phyloP scores from a whole-genome alignment of 345 rosid genomes.

The Diplotaxis tenuifolia region DNA sequence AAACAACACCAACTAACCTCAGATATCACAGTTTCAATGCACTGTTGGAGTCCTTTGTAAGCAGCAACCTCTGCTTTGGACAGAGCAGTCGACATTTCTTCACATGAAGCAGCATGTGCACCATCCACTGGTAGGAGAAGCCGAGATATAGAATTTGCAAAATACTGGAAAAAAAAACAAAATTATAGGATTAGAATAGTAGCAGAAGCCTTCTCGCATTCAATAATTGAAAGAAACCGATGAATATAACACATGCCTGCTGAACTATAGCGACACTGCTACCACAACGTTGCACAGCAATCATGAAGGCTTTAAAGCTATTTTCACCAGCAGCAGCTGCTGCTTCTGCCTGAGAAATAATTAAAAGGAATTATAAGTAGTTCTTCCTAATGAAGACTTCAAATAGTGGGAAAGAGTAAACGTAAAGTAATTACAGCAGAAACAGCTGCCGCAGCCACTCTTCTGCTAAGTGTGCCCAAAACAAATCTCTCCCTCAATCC shows the following conservation, averaged over 20 bases:
- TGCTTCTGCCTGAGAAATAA: constrained; percentile 84
- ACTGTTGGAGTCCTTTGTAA: constrained; percentile 96
- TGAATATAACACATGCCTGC: constrained; percentile 49
- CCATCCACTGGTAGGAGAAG: constrained; percentile 97
- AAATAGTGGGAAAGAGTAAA: constrained; percentile 21
- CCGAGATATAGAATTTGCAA: constrained; percentile 93
- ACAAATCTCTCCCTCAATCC: constrained; percentile 90
- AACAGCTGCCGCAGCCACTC: constrained; percentile 99
- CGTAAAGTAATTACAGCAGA: constrained; percentile 57
- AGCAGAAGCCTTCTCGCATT: constrained; percentile 15
- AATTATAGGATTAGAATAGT: constrained; percentile 12
- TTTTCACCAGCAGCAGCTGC: constrained; percentile 99
- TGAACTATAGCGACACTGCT: constrained; percentile 97
- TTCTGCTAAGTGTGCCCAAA: constrained; percentile 81
- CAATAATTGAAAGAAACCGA: constrained; percentile 19
- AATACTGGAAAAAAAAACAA: constrained; percentile 57
- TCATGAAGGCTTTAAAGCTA: constrained; percentile 99
- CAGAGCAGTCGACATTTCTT: constrained; percentile 98
- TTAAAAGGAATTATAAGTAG: constrained; percentile 26
- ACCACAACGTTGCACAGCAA: constrained; percentile 95
- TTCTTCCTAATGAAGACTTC: too few species aligned
- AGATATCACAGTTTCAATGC: constrained; percentile 99
- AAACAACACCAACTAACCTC: constrained; percentile 59
- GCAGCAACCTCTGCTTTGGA: constrained; percentile 99
- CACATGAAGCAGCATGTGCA: constrained; percentile 97